phyloP scores from a whole-genome alignment of 2,329 filamentous ascomycete genomes.

The Botrytis porri region DNA sequence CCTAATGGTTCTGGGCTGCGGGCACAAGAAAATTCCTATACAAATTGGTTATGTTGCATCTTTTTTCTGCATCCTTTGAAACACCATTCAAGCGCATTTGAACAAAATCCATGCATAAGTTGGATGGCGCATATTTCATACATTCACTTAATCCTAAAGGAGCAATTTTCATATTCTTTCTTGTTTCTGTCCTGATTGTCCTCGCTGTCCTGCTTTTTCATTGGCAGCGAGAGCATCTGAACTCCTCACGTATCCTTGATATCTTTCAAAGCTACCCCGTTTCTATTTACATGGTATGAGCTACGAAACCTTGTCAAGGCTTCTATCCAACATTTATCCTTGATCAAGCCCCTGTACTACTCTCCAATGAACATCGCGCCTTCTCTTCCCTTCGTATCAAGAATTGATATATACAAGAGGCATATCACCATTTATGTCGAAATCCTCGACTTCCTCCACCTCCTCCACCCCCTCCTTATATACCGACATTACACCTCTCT shows the following conservation, averaged over 20 bases:
- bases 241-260: constrained; percentile 10
- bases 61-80: constrained; percentile 18
- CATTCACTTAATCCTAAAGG: constrained; percentile 6
- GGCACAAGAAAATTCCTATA: neutral
- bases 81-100: neutral
- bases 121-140: neutral
- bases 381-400: constrained; percentile 13
- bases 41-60: constrained; percentile 13
- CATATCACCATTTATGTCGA: constrained; percentile 7
- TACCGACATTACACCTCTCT: neutral
- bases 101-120: constrained; percentile 11
- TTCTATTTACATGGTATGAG: constrained; percentile 7
- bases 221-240: neutral
- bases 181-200: neutral
- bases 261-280: neutral
- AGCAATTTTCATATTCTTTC: neutral
- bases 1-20: neutral
- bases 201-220: neutral
- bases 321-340: constrained; percentile 14
- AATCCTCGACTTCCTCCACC: constrained; percentile 4
- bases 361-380: constrained; percentile 3
- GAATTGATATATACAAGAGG: constrained; percentile 14
- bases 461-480: constrained; percentile 1
- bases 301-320: constrained; percentile 6
- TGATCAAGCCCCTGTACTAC: neutral